A percentile compares a stretch with the other conserved stretches of the same genome.
Evolutionary conservation across 1,284 basidiomycete species (phyloP).

Genomic region (Ceratobasidium sp.): DNA sequence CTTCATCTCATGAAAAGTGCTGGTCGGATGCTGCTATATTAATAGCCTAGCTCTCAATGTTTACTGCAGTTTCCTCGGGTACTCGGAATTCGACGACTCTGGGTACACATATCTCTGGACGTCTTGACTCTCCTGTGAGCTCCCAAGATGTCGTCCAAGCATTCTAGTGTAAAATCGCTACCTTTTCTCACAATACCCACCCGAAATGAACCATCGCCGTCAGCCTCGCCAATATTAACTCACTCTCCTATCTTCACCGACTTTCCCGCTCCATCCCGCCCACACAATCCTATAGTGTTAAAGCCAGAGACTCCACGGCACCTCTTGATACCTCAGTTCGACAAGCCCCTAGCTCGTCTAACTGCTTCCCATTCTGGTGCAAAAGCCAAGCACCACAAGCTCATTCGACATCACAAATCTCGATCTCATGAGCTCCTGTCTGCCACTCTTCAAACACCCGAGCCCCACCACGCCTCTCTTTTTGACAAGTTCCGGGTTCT

Average conservation of each 20-base stretch:
- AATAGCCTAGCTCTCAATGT: slow-evolving; percentile 15
- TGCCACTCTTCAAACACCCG: not conserved
- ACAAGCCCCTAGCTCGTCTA: slow-evolving; percentile 24
- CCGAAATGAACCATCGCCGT: slow-evolving; percentile 27
- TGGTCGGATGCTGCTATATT: slow-evolving; percentile 19
- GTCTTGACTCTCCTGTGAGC: not conserved
- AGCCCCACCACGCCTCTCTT: slow-evolving; percentile 18
- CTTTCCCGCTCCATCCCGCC: slow-evolving; percentile 12
- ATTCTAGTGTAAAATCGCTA: slow-evolving; percentile 38
- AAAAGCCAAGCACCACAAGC: slow-evolving; percentile 40
- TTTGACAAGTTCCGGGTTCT: slow-evolving; percentile 33
- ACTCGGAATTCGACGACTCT: not conserved
- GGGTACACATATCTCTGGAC: not conserved
- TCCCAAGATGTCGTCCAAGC: slow-evolving; percentile 37
- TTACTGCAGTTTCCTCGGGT: not conserved
- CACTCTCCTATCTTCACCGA: slow-evolving; percentile 33
- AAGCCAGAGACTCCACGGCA: slow-evolving; percentile 43
- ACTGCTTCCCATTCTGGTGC: slow-evolving; percentile 8
- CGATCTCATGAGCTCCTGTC: slow-evolving; percentile 38
- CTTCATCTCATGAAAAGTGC: slow-evolving; percentile 3
- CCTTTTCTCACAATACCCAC: slow-evolving; percentile 38
- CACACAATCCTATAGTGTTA: slow-evolving; percentile 27
- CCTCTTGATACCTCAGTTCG: slow-evolving; percentile 41
- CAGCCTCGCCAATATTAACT: slow-evolving; percentile 33
- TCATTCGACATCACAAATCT: slow-evolving; percentile 36